phyloP scores from a whole-genome alignment of 1,284 basidiomycete species.

The Apiotrichum montevideense region DNA sequence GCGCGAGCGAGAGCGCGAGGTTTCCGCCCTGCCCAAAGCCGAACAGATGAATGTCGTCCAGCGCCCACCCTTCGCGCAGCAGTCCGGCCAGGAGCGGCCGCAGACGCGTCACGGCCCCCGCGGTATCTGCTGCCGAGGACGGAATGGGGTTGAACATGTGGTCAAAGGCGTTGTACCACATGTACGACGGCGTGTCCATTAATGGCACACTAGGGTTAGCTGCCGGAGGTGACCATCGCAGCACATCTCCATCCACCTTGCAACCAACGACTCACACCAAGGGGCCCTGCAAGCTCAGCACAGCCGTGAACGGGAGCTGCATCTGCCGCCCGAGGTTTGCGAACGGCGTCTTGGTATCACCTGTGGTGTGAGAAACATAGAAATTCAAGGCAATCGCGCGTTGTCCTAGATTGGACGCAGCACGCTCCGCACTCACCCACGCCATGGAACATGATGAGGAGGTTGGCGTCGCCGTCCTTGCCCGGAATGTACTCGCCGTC shows the following conservation, averaged over 20 bases:
- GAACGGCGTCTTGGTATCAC: slow-evolving; percentile 71
- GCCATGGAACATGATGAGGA: slow-evolving; percentile 79
- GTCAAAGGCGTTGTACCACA: slow-evolving; percentile 85
- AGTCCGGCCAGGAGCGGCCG: slow-evolving; percentile 57
- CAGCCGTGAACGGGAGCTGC: slow-evolving; percentile 78
- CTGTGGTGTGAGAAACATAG: slow-evolving; percentile 5
- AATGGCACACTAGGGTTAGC: neutral
- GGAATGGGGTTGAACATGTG: slow-evolving; percentile 65
- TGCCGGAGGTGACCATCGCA: too few species aligned
- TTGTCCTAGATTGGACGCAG: slow-evolving; percentile 24
- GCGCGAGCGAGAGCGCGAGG: slow-evolving; percentile 63
- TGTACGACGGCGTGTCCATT: neutral
- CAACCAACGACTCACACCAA: slow-evolving; percentile 55
- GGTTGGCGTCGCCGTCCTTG: slow-evolving; percentile 64
- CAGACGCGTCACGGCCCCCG: slow-evolving; percentile 53
- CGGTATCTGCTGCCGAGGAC: slow-evolving; percentile 58
- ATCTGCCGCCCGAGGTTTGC: slow-evolving; percentile 63
- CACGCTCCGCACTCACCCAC: slow-evolving; percentile 51
- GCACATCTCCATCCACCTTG: neutral
- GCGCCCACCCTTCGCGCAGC: slow-evolving; percentile 54
- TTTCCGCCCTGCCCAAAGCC: slow-evolving; percentile 86
- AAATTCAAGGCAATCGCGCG: slow-evolving; percentile 32
- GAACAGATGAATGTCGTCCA: slow-evolving; percentile 68
- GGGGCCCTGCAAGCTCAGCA: slow-evolving; percentile 70
- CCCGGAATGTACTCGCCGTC: slow-evolving; percentile 48